phyloP scores from a whole-genome alignment of 1,284 basidiomycete species.

The Trametes pubescens region DNA sequence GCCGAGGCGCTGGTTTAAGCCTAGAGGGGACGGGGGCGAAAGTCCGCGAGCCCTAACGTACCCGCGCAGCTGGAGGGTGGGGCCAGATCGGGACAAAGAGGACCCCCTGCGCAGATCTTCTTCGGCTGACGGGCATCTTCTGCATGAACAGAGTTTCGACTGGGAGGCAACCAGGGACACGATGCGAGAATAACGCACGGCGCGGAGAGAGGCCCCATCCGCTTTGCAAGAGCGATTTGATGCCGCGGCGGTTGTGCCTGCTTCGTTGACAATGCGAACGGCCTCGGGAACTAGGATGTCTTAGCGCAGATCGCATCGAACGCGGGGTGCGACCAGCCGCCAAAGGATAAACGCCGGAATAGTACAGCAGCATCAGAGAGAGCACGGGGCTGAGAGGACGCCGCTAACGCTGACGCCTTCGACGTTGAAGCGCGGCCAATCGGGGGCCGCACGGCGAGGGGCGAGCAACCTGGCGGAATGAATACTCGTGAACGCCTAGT shows the following conservation, averaged over 20 bases:
- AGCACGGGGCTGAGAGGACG: constrained; percentile 1
- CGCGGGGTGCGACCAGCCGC: constrained; percentile 15
- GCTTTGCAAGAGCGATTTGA: constrained; percentile 18
- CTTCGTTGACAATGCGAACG: constrained; percentile 10
- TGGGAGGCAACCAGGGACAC: constrained; percentile 14
- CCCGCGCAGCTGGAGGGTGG: background rate
- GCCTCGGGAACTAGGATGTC: constrained; percentile 8
- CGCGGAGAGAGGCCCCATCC: constrained; percentile 12
- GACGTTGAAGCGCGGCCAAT: background rate
- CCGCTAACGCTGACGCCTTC: constrained; percentile 11
- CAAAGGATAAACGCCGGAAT: constrained; percentile 21
- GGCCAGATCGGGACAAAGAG: constrained; percentile 9
- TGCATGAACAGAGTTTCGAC: constrained; percentile 14
- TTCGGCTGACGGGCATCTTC: constrained; percentile 8
- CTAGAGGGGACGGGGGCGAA: constrained; percentile 11
- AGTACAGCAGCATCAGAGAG: constrained; percentile 3
- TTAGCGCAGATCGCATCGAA: constrained; percentile 20
- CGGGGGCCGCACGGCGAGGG: constrained; percentile 12
- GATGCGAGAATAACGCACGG: constrained; percentile 7
- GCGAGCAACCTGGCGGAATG: constrained; percentile 12
- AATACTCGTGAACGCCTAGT: constrained; percentile 7
- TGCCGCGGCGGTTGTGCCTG: constrained; percentile 26
- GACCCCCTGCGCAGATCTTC: background rate
- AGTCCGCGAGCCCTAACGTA: constrained; percentile 18
- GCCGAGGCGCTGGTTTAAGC: constrained; percentile 13